Base-by-base conservation (phyloP, 2,329 filamentous ascomycete genomes). In the Erysiphe pulchra region DNA sequence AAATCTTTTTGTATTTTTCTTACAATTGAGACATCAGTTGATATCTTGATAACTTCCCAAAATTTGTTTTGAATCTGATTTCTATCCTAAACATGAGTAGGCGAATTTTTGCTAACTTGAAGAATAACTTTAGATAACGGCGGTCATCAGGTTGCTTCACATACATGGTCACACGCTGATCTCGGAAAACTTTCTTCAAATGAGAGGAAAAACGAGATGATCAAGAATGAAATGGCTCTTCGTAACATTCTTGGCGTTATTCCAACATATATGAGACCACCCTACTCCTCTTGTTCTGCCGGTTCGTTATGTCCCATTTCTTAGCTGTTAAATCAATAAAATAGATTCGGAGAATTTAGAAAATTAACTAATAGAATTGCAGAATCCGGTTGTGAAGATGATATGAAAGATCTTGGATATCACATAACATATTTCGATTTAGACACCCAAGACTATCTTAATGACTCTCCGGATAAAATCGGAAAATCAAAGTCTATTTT, bases 61-160 rank as follows among this genome's bases (percentile, higher is more conserved):
- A n/a, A n/a, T n/a, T n/a, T n/a, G n/a, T n/a, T n/a, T n/a, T n/a
- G n/a, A n/a, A n/a, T n/a, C n/a, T n/a, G n/a, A n/a, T n/a, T n/a
- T 24, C 3, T 24, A 24, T 24, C 3, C 20, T 24, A 3, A 3
- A 24, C 6, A 24, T 24, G 6, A 6, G 20, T 24, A 24, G 20
- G 6, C 20, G 3, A 24, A 24, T 3, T 24, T 24, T 24, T 24
- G 20, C 20, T 24, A 24, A 24, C 20, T 24, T 24, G 20, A 24
- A 3, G 20, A 6, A 24, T 24, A 24, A 3, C 52, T 7, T 53
- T 55, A 50, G 53, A 52, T 33, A 44, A 36, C 12, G 65, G 69
- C 6, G 70, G 69, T 14, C 73, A 77, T 56, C 73, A 77, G 55
- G 61, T 77, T 47, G 73, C 68, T 47, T 69, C 65, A 16, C 73